Percentiles rank a stretch among this genome's conserved stretches.
Evolutionary conservation across 2,329 filamentous ascomycete species (phyloP).

Genomic region (Botrytis byssoidea): DNA sequence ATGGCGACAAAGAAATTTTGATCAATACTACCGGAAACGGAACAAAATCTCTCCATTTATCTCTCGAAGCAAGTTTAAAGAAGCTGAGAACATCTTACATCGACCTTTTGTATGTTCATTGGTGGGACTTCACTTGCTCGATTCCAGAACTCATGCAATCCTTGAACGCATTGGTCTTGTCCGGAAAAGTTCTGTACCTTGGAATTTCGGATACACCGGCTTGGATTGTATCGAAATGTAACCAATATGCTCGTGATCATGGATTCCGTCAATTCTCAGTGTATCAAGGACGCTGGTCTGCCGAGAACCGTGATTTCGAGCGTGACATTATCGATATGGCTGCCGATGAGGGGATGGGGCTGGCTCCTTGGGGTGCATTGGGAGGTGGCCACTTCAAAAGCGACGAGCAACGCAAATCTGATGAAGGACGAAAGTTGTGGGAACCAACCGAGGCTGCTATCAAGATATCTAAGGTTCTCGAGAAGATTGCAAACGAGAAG

Average conservation of each 20-base stretch:
- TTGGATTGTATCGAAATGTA: constrained; percentile 65
- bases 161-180: constrained; percentile 57
- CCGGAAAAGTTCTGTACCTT: constrained; percentile 65
- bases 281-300: constrained; percentile 66
- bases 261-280: constrained; percentile 69
- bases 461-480: constrained; percentile 47
- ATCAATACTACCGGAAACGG: constrained; percentile 58
- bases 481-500: constrained; percentile 57
- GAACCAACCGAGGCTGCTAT: constrained; percentile 49
- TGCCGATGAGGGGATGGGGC: constrained; percentile 54
- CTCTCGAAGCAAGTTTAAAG: constrained; percentile 54
- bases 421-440: constrained; percentile 37
- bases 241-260: constrained; percentile 67
- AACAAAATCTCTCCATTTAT: constrained; percentile 58
- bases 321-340: constrained; percentile 62
- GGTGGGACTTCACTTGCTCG: constrained; percentile 66
- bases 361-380: constrained; percentile 56
- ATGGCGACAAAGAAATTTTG: constrained; percentile 37
- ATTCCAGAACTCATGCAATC: constrained; percentile 68
- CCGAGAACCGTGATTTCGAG: constrained; percentile 62
- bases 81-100: constrained; percentile 69
- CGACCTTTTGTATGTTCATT: constrained; percentile 63
- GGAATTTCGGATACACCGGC: constrained; percentile 68
- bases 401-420: constrained; percentile 45
- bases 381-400: constrained; percentile 51